Evolutionary conservation across 2,329 filamentous ascomycete genomes (phyloP).

Genomic region (Penicillium digitatum): DNA sequence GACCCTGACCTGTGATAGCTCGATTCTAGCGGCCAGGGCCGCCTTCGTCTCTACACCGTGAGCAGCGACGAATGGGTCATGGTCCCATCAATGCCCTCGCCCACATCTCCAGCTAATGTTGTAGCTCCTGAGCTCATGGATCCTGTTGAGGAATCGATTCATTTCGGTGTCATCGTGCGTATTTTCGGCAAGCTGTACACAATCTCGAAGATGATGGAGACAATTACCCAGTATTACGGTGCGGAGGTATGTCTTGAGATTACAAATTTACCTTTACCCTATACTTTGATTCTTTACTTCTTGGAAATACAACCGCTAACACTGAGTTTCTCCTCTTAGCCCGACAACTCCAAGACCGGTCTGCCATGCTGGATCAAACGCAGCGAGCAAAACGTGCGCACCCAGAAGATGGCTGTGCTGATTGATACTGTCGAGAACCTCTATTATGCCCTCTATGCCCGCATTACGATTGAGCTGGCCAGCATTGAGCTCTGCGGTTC

Average conservation of each 20-base stretch:
- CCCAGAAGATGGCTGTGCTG: conserved; percentile 28
- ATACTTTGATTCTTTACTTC: neutral
- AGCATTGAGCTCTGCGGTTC: conserved; percentile 35
- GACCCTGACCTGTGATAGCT: neutral
- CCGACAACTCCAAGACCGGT: conserved; percentile 29
- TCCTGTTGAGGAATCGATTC: conserved; percentile 20
- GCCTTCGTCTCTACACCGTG: conserved; percentile 30
- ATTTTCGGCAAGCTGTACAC: conserved; percentile 36
- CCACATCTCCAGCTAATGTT: conserved; percentile 6
- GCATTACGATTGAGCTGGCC: conserved; percentile 37
- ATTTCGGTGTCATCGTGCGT: conserved; percentile 27
- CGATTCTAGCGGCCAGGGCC: neutral
- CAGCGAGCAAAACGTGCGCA: conserved; percentile 29
- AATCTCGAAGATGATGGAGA: conserved; percentile 35
- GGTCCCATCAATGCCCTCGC: conserved; percentile 9
- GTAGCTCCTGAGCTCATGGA: conserved; percentile 17
- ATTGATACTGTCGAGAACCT: conserved; percentile 36
- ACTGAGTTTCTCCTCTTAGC: conserved; percentile 16
- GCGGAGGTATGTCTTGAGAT: conserved; percentile 28
- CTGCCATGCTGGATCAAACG: conserved; percentile 31
- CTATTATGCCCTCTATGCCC: conserved; percentile 37
- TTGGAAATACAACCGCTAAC: neutral
- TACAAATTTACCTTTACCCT: neutral
- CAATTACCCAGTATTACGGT: conserved; percentile 33
- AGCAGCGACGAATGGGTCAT: conserved; percentile 31